A percentile compares a stretch with the other conserved stretches of the same genome.
Evolutionary conservation across 2,329 filamentous ascomycete genomes (phyloP).

Genomic region (Colletotrichum falcatum): DNA sequence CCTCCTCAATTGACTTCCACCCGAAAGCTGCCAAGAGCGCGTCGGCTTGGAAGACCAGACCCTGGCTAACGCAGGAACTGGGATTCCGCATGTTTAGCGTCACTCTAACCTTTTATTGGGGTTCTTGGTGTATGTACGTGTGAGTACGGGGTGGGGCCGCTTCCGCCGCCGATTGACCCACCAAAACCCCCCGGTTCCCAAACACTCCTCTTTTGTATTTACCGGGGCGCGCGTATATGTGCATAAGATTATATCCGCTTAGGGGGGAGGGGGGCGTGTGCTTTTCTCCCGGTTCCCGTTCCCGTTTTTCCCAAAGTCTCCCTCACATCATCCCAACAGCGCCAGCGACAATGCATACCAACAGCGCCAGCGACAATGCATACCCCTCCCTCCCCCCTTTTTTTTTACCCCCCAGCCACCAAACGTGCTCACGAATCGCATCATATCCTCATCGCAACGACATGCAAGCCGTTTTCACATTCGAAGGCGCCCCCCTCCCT

Average conservation of each 20-base stretch:
- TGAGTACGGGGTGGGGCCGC: conserved; percentile 30
- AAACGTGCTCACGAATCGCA: background rate
- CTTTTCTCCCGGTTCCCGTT: conserved; percentile 4
- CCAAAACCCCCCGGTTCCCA: background rate
- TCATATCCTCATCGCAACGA: conserved; percentile 21
- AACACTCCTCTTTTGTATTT: background rate
- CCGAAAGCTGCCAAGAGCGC: conserved; percentile 27
- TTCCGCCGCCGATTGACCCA: conserved; percentile 4
- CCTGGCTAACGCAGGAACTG: conserved; percentile 40
- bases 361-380: background rate
- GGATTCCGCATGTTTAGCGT: conserved; percentile 37
- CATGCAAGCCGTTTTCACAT: conserved; percentile 34
- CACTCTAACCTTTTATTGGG: conserved; percentile 10
- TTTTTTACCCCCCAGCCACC: background rate
- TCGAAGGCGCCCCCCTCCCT: conserved; percentile 16
- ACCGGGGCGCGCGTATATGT: conserved; percentile 18
- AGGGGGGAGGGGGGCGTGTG: conserved; percentile 22
- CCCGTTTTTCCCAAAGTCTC: conserved; percentile 5
- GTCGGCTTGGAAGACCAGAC: conserved; percentile 33
- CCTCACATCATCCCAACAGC: conserved; percentile 10
- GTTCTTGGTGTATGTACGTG: background rate
- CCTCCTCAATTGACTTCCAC: background rate
- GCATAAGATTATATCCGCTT: conserved; percentile 2
- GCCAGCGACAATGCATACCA: conserved; percentile 1
- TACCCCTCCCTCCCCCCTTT: background rate